Conservation (phyloP, 2,329 filamentous ascomycete genomes). For the Trichoderma simmonsii region DNA sequence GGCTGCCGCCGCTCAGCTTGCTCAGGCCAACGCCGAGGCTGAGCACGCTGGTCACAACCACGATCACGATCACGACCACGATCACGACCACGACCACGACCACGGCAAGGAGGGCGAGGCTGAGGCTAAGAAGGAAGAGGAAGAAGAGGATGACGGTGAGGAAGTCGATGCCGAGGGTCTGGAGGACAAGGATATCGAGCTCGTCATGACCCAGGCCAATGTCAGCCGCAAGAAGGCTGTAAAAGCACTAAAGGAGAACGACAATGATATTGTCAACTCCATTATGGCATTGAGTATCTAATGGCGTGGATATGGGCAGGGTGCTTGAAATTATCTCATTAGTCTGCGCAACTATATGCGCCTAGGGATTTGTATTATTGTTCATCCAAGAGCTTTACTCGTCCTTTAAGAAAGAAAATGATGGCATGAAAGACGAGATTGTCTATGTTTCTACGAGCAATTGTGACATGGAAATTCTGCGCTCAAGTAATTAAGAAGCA, state of each 20-base stretch:
- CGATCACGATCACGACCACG: conserved; percentile 36
- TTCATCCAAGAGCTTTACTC: conserved; percentile 21
- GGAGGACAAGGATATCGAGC: conserved; percentile 98
- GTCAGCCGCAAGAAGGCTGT: conserved; percentile 98
- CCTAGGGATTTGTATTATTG: conserved; percentile 32
- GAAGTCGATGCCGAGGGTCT: conserved; percentile 93
- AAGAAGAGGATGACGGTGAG: conserved; percentile 86
- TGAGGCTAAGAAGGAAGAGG: conserved; percentile 68
- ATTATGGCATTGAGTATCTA: conserved; percentile 97
- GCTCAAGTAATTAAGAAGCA: neutral
- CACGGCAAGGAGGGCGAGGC: conserved; percentile 59
- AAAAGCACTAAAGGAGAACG: conserved; percentile 98
- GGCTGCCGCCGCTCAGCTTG: conserved; percentile 82
- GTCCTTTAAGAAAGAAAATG: conserved; percentile 13
- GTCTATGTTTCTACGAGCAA: neutral
- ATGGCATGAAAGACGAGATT: neutral
- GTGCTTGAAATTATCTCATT: conserved; percentile 25
- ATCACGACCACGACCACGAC: conserved; percentile 38
- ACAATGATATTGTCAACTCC: conserved; percentile 99
- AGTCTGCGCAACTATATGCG: conserved; percentile 27
- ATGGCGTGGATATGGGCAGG: conserved; percentile 24
- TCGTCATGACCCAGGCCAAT: conserved; percentile 96
- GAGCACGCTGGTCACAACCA: conserved; percentile 72
- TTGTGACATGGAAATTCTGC: neutral
- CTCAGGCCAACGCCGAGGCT: conserved; percentile 62